These are phyloP conservation scores for Galerina marginata DNA, from an alignment of 768 basidiomycete species.

Conservation along the genomic window DNA sequence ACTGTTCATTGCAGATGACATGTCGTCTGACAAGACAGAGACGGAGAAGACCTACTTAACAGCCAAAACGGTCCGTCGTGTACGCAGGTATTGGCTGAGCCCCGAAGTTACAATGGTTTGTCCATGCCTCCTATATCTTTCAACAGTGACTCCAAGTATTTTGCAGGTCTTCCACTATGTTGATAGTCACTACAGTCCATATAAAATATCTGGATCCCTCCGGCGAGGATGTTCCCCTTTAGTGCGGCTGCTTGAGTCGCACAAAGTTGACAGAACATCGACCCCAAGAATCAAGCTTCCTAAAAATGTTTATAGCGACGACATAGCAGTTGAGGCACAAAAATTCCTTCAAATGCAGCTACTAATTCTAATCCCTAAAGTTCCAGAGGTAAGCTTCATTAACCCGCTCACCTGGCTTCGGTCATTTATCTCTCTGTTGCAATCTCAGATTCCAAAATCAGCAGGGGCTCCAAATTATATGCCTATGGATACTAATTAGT, in stretches of 20 bases:
- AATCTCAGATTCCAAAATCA: too few relatives aligned
- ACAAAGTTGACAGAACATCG: neutral
- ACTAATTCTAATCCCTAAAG: neutral
- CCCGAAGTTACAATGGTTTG: neutral
- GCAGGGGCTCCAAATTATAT: too few relatives aligned
- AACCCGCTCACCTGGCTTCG: too few relatives aligned
- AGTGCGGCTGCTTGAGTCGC: neutral
- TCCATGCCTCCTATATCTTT: neutral
- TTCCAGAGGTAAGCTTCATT: neutral
- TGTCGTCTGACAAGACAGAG: neutral
- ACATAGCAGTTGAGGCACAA: neutral
- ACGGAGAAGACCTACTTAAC: neutral
- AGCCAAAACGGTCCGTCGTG: neutral
- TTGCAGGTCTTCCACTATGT: neutral
- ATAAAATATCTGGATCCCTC: neutral
- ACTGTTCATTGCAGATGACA: neutral
- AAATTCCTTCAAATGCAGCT: neutral
- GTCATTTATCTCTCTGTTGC: too few relatives aligned
- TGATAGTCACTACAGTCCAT: neutral
- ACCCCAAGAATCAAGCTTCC: neutral
- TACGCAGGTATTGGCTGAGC: neutral
- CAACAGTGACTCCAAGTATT: neutral
- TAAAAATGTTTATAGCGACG: neutral
- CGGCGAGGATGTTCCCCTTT: neutral
- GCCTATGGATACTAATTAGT: too few relatives aligned